Evolutionary conservation across 2,329 filamentous ascomycete genomes (phyloP).

Genomic region (Cordyceps farinosa): DNA sequence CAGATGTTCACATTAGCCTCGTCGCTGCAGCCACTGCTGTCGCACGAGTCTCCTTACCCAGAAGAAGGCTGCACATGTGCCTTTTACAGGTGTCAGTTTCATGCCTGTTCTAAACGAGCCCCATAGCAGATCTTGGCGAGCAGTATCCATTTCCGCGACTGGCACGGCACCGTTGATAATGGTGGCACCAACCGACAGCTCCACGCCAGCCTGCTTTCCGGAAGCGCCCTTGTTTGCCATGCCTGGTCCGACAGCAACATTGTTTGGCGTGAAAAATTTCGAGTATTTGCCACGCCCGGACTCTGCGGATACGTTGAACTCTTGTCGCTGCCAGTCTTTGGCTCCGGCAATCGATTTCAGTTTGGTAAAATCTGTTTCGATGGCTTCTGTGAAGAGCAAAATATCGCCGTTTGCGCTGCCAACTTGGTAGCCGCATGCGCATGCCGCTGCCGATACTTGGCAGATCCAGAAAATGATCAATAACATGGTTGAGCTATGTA

Average conservation of each 20-base stretch:
- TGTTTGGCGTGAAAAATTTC: conserved; percentile 56
- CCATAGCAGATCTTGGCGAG: conserved; percentile 60
- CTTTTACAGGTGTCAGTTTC: conserved; percentile 56
- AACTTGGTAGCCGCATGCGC: conserved; percentile 70
- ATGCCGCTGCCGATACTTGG: conserved; percentile 31
- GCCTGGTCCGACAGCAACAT: conserved; percentile 48
- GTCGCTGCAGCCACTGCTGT: conserved; percentile 1
- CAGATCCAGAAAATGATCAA: background rate
- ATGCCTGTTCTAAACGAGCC: conserved; percentile 68
- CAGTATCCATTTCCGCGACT: conserved; percentile 61
- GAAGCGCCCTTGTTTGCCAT: conserved; percentile 32
- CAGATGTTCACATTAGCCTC: conserved; percentile 17
- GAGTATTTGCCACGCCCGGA: conserved; percentile 61
- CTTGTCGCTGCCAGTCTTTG: conserved; percentile 63
- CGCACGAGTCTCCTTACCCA: conserved; percentile 51
- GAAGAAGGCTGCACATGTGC: conserved; percentile 77
- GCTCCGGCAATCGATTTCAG: conserved; percentile 45
- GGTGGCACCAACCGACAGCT: conserved; percentile 51
- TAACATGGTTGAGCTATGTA: background rate
- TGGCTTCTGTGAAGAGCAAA: conserved; percentile 61
- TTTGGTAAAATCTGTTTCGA: conserved; percentile 70
- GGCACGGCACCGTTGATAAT: conserved; percentile 51
- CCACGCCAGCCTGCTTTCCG: conserved; percentile 49
- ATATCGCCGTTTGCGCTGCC: conserved; percentile 39
- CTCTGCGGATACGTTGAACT: conserved; percentile 61